These are phyloP conservation scores for Schoenoplectus triqueter DNA, from an alignment of 202 grass and related monocot species.

Conservation along the genomic window DNA sequence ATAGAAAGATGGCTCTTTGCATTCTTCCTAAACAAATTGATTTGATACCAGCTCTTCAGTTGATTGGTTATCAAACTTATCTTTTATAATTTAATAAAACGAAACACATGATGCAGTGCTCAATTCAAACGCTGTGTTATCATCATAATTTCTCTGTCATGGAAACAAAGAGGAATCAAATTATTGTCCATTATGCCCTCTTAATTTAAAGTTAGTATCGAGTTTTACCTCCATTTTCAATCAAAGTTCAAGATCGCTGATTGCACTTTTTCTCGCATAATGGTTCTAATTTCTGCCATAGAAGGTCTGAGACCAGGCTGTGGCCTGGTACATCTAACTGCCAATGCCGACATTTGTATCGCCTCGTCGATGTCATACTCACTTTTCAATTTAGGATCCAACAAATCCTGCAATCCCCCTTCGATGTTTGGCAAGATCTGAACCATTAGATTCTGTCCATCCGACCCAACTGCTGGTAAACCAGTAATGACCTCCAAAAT, in stretches of 20 bases:
- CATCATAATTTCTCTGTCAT: neutral
- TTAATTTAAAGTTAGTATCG: too few relatives aligned
- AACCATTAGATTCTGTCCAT: slow-evolving; percentile 41
- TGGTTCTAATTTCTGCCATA: slow-evolving; percentile 56
- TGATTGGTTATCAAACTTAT: neutral
- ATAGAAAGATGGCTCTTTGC: neutral
- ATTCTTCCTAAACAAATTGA: neutral
- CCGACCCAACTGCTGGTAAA: slow-evolving; percentile 42
- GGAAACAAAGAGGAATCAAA: neutral
- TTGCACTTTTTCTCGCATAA: slow-evolving; percentile 52
- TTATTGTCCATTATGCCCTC: too few relatives aligned
- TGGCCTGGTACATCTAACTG: slow-evolving; percentile 51
- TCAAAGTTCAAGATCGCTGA: slow-evolving; percentile 42
- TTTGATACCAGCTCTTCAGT: neutral
- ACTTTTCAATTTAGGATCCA: slow-evolving; percentile 48
- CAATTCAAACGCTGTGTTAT: neutral
- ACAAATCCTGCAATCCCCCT: slow-evolving; percentile 40
- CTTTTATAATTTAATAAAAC: slow-evolving; percentile 8
- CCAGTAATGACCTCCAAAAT: slow-evolving; percentile 75
- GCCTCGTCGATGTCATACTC: slow-evolving; percentile 50
- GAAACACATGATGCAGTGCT: neutral
- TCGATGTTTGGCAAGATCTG: slow-evolving; percentile 46
- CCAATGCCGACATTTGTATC: slow-evolving; percentile 46
- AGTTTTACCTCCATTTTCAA: neutral
- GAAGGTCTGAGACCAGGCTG: slow-evolving; percentile 71